Base-by-base conservation (phyloP, 2,329 filamentous ascomycete species). In the Xylaria sp. region DNA sequence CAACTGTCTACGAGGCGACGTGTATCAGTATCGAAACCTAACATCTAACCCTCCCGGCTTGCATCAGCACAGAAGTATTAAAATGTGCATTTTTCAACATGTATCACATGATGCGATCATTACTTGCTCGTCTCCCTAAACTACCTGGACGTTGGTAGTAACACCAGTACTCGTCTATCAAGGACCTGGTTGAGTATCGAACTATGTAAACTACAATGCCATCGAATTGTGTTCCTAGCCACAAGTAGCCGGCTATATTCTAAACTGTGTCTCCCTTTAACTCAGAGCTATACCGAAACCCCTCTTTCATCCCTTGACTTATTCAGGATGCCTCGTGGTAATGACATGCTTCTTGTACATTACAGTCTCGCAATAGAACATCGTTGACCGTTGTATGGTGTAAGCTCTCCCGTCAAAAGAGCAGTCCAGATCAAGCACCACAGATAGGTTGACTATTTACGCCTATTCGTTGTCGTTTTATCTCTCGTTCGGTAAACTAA, bases 391-490 rank as follows among this genome's bases (percentile, higher is more conserved):
- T 34, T 57, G 62, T 61, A 69, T 52, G 5, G 51, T 59, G 8
- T 61, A 68, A 25, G 41, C 48, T 23, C 37, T 51, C 18, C 50
- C 51, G 2, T 65, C 56, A 44, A 61, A 56, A 8, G 55, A 37
- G 50, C 66, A 68, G 41, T 65, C 50, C 7, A 68, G 50, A 41
- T 68, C 62, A n/a, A 65, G 9, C 46, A 68, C 23, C 18, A 61
- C 13, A 3, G 66, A 65, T 37, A 56, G 56, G 25, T 68, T 68
- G 18, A 65, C 66, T 68, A 23, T 23, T 31, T 37, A 2, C 34
- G 5, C 7, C 18, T 39, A 12, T 68, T 31, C 55, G 55, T 10
- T 37, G 25, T 28, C n/a, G 13, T 15, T 39, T 23, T 7, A 1
- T 50, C 23, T 37, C 3, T 31, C 10, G 23, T 37, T 62, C 41